Evolutionary conservation across 148 eudicot species (phyloP), one percentile per base, ranked within the genome.

Genomic region (Suaeda aralocaspica): DNA sequence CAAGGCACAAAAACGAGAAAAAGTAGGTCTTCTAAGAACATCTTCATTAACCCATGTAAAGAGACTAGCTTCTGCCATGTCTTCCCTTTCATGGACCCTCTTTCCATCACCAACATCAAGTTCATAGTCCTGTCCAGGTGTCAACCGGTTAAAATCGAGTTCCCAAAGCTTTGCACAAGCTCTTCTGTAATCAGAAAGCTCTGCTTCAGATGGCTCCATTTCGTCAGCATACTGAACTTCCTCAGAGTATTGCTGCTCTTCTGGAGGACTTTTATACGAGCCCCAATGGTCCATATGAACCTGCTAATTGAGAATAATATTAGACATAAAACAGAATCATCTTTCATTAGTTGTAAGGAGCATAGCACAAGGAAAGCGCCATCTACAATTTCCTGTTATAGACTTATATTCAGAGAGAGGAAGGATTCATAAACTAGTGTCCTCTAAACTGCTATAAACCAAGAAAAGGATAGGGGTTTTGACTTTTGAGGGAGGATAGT

Each of bases 121-220:
- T 73, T 89, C 81, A 67, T 94, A 94, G 74, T 94, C 96, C 46
- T 79, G 84, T 6, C 91, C 91, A 6, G 99, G 97, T 60, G 73
- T 72, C 73, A 94, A 82, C 58, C 97, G 97, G 81, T 91, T 94
- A 18, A 71, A 63, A 77, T 94, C 99, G 30, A 94, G 89, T 70
- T 91, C 92, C 99, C 97, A 94, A 66, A 94, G 97, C 84, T 88
- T 94, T 66, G 79, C 82, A 68, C 96, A 88, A 67, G 97, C 99
- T 79, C 55, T 70, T 71, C 81, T 79, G 66, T 91, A 79, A 82
- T 94, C 91, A 34, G 66, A 50, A 65, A 94, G 90, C 81, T 94
- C 98, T 61, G 77, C 84, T 48, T 72, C 76, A 41, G 96, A 78
- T 58, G 97, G 97, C 59, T 89, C 84, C 64, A 89, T 69, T 46